phyloP scores from a whole-genome alignment of 306 rosid species.

The Amphicarpaea edgeworthii region DNA sequence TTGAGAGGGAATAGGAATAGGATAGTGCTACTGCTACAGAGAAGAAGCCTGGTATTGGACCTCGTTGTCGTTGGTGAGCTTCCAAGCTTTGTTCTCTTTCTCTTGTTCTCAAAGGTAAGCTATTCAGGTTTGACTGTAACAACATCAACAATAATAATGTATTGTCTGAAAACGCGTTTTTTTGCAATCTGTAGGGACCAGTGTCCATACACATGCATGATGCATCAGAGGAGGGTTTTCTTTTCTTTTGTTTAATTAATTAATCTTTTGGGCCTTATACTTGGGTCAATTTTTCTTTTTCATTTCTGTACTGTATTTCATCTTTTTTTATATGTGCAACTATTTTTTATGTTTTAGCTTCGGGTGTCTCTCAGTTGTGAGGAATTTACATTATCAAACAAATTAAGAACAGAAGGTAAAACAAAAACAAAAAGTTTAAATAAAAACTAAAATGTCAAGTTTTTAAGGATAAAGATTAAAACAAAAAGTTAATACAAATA shows the following conservation, averaged over 20 bases:
- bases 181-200: conserved; percentile 46
- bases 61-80: background rate
- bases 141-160: conserved; percentile 15
- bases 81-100: conserved; percentile 25
- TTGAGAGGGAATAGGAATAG: background rate
- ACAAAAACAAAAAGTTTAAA: too few relatives aligned
- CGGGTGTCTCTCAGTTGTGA: too few relatives aligned
- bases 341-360: too few relatives aligned
- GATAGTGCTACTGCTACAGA: background rate
- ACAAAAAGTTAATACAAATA: too few relatives aligned
- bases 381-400: too few relatives aligned
- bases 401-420: too few relatives aligned
- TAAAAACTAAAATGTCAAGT: too few relatives aligned
- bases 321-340: too few relatives aligned
- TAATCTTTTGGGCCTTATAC: too few relatives aligned
- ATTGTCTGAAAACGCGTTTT: conserved; percentile 64
- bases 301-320: too few relatives aligned
- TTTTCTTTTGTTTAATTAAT: background rate
- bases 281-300: too few relatives aligned
- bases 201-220: background rate
- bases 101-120: conserved; percentile 52
- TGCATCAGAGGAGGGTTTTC: conserved; percentile 8
- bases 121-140: conserved; percentile 69
- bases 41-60: background rate
- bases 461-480: too few relatives aligned